A percentile compares a stretch with the other conserved stretches of the same genome.
Evolutionary conservation across 2,329 filamentous ascomycete species (phyloP).

Genomic region (Pestalotiopsis sp.): DNA sequence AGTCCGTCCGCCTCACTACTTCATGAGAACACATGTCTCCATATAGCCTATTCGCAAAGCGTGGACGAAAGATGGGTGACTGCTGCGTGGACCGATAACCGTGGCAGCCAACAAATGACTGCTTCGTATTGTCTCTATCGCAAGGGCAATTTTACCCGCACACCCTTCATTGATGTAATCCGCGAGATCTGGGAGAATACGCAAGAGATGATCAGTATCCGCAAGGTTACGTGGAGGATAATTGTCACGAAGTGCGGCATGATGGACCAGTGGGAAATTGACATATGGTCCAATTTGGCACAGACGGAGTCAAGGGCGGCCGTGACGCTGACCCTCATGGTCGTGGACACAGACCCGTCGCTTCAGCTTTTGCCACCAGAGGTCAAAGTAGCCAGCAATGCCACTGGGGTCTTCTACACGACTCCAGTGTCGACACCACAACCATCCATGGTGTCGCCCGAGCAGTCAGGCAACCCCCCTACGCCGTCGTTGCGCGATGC

Average conservation of each 20-base stretch:
- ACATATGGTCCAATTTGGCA: slow-evolving; percentile 58
- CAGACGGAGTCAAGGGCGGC: slow-evolving; percentile 53
- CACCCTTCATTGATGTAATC: slow-evolving; percentile 64
- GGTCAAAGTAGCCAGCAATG: slow-evolving; percentile 48
- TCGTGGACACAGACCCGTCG: slow-evolving; percentile 66
- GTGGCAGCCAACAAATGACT: slow-evolving; percentile 72
- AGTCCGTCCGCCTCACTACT: slow-evolving; percentile 73
- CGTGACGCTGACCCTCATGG: slow-evolving; percentile 61
- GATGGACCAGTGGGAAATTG: slow-evolving; percentile 68
- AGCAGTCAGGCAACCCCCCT: slow-evolving; percentile 54
- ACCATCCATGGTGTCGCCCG: slow-evolving; percentile 60
- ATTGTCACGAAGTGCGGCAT: slow-evolving; percentile 72
- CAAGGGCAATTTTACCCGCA: slow-evolving; percentile 53
- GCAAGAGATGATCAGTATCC: slow-evolving; percentile 68
- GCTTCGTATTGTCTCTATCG: slow-evolving; percentile 73
- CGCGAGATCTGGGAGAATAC: slow-evolving; percentile 81
- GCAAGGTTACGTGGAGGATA: slow-evolving; percentile 76
- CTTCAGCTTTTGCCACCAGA: slow-evolving; percentile 63
- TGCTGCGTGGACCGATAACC: slow-evolving; percentile 79
- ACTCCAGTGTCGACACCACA: slow-evolving; percentile 73
- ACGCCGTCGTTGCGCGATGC: slow-evolving; percentile 46
- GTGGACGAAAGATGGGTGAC: slow-evolving; percentile 78
- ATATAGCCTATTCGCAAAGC: slow-evolving; percentile 78
- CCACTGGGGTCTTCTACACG: slow-evolving; percentile 50
- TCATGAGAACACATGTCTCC: slow-evolving; percentile 78